phyloP scores from a whole-genome alignment of 345 rosid species.

The Eucalyptus curtisii region DNA sequence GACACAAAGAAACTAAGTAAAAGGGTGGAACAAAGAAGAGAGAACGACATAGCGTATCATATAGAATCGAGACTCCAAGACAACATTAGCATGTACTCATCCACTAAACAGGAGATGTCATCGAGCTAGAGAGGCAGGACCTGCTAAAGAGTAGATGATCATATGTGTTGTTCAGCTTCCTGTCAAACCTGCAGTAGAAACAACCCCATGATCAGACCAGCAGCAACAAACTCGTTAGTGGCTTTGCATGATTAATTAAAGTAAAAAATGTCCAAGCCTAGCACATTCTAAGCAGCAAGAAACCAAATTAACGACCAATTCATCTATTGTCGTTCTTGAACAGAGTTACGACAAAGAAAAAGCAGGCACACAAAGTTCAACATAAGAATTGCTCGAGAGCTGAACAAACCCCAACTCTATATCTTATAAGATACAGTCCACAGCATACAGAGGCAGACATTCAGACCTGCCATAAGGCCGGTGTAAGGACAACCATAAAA shows the following conservation, averaged over 20 bases:
- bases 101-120: neutral
- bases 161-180: conserved; percentile 78
- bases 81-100: neutral
- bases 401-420: neutral
- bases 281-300: neutral
- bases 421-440: neutral
- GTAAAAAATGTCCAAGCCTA: neutral
- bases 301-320: neutral
- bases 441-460: neutral
- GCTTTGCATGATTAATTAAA: neutral
- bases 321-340: neutral
- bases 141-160: conserved; percentile 97
- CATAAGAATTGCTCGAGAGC: neutral
- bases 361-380: neutral
- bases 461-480: neutral
- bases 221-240: neutral
- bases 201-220: neutral
- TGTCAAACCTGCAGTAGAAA: conserved; percentile 66
- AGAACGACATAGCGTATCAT: neutral
- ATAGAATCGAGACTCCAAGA: neutral
- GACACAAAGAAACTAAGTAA: neutral
- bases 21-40: neutral
- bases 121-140: conserved; percentile 10
- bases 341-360: neutral
- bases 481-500: neutral